Evolutionary conservation across 2,329 filamentous ascomycete species (phyloP), one percentile per base, ranked within the genome.

Genomic region (Massarina eburnea): DNA sequence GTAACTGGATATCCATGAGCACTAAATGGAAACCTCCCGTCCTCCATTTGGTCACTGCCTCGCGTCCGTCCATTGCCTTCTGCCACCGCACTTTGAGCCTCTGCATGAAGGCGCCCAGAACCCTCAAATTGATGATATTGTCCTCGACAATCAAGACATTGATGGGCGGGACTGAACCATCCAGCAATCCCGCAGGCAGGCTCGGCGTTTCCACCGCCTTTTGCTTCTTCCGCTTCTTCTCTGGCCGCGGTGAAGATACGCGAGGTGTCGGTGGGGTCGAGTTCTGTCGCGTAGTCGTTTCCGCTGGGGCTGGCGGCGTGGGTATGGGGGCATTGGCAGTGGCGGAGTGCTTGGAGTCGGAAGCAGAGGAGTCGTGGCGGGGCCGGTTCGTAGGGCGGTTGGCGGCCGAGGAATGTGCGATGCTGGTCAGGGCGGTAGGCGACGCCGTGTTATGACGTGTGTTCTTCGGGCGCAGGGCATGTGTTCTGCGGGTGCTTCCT

Each of bases 141-240:
- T 99, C 94, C 74, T 99, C 94, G 12, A 99, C 94, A 49, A 99
- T 96, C 34, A 99, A 78, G 7, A 97, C 91, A 59, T 95, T 97
- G 73, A 99, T 97, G 1, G 94, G 92, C 7, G 94, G 94, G 1
- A 97, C 90, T 1, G 85, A 85, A 43, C 85, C 86, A 57, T 92
- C 90, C 21, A 95, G 80, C 26, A 70, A 56, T 22, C 82, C 84
- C 3, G 84, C 77, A 20, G 80, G 80, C 49, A 86, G 63, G 27
- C 65, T 66, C 40, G 60, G 63, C 10, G 59, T 37, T 46, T 62
- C 66, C 39, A 55, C 51, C 37, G 64, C 64, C 48, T 68, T 75
- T 1, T 76, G 64, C 48, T 73, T 70, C 35, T 72, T 73, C 17
- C 75, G 73, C 21, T 66, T 70, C 58, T 82, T 85, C 10, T 58